Evolutionary conservation across 805 yeast species (phyloP).

Genomic region (Naumovozyma castellii): DNA sequence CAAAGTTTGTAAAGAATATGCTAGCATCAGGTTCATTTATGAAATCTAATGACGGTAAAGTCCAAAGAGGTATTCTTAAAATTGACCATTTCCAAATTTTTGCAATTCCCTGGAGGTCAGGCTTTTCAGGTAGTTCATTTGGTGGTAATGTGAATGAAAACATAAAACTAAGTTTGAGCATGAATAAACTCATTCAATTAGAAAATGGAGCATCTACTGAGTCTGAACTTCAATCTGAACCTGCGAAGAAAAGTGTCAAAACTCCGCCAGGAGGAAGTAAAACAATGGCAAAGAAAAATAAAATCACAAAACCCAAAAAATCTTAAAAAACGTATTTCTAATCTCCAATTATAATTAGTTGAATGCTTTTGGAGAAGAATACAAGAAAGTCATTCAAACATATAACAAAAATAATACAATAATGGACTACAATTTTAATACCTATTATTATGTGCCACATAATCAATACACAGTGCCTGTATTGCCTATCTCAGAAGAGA

Average conservation of each 20-base stretch:
- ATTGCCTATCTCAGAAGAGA: neutral
- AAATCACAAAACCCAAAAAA: neutral
- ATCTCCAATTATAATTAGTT: neutral
- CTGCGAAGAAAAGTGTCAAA: too few relatives aligned
- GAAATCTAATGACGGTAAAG: neutral
- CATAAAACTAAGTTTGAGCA: slow-evolving; percentile 14
- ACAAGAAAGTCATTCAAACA: neutral
- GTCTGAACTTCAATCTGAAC: too few relatives aligned
- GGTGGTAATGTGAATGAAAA: slow-evolving; percentile 16
- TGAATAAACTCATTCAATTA: slow-evolving; percentile 10
- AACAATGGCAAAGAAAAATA: neutral
- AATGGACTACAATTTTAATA: neutral
- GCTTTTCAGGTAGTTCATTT: slow-evolving; percentile 17
- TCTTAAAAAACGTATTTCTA: neutral
- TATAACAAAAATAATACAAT: neutral
- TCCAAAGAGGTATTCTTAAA: slow-evolving; percentile 15
- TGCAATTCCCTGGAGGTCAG: slow-evolving; percentile 17
- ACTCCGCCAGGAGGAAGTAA: neutral
- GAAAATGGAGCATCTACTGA: slow-evolving; percentile 2
- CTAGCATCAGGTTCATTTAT: neutral
- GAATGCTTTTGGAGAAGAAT: too few relatives aligned
- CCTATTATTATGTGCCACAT: neutral
- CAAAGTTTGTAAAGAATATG: slow-evolving; percentile 8
- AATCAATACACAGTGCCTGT: too few relatives aligned
- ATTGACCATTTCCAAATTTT: slow-evolving; percentile 14